These are phyloP conservation scores for Leccinum subrobustum DNA, from an alignment of 1,284 basidiomycete species.

Conservation along the genomic window DNA sequence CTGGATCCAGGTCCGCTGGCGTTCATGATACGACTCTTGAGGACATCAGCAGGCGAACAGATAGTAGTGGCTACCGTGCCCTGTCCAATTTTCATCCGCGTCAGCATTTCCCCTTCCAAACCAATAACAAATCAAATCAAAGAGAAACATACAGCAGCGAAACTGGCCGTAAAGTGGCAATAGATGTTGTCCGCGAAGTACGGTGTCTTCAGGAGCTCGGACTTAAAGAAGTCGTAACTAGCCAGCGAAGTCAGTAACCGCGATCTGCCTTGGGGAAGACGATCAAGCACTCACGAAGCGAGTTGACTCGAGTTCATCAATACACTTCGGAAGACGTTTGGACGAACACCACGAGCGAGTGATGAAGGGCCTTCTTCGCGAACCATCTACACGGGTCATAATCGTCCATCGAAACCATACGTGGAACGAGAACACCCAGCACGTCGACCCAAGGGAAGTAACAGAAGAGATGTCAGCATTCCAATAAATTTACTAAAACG, in stretches of 20 bases:
- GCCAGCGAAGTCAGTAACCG: neutral
- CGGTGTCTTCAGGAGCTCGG: conserved; percentile 64
- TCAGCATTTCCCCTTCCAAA: neutral
- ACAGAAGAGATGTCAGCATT: conserved; percentile 8
- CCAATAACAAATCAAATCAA: neutral
- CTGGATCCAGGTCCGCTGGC: conserved; percentile 78
- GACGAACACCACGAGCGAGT: conserved; percentile 76
- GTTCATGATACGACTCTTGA: conserved; percentile 92
- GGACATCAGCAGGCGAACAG: conserved; percentile 91
- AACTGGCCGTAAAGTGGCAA: conserved; percentile 82
- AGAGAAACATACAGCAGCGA: conserved; percentile 64
- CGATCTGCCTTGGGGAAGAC: neutral
- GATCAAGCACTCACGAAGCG: conserved; percentile 46
- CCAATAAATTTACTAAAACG: neutral
- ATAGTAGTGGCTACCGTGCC: conserved; percentile 91
- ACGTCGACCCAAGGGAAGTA: neutral
- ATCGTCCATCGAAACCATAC: neutral
- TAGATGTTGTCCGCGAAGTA: conserved; percentile 80
- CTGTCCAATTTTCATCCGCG: conserved; percentile 34
- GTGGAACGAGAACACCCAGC: neutral
- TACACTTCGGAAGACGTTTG: conserved; percentile 83
- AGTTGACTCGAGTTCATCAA: conserved; percentile 93
- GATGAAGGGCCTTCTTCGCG: conserved; percentile 78
- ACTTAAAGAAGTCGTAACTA: conserved; percentile 91
- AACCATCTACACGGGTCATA: conserved; percentile 61